Conservation (phyloP, 306 rosid species). For the Spatholobus suberectus region DNA sequence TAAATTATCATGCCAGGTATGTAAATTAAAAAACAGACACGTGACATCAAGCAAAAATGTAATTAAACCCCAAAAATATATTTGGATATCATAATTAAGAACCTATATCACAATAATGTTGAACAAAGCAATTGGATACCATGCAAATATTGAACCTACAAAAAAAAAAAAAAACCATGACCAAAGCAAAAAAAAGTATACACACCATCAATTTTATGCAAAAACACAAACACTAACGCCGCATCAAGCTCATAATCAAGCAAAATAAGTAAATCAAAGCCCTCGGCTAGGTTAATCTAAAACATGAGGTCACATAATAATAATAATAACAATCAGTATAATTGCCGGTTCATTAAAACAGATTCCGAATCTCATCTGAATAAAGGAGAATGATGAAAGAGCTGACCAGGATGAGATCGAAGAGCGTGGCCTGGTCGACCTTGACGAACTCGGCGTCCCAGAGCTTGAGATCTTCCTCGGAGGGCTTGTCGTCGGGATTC, state of each 20-base stretch:
- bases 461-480: slow-evolving; percentile 63
- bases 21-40: neutral
- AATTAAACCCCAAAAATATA: neutral
- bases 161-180: neutral
- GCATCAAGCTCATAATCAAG: neutral
- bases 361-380: no score
- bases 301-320: neutral
- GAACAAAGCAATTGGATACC: neutral
- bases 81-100: neutral
- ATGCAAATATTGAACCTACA: neutral
- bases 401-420: slow-evolving; percentile 83
- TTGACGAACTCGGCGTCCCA: slow-evolving; percentile 79
- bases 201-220: neutral
- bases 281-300: neutral
- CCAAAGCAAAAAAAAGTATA: neutral
- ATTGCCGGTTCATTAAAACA: no score
- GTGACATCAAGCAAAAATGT: neutral
- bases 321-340: no score
- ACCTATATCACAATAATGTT: neutral
- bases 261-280: neutral
- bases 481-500: slow-evolving; percentile 50
- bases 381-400: no score
- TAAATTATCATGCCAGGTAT: no score
- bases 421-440: slow-evolving; percentile 83
- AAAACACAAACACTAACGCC: neutral